A percentile compares a stretch with the other conserved stretches of the same genome.
phyloP scores from a whole-genome alignment of 2,329 filamentous ascomycete species.

The Trichoderma sp. region DNA sequence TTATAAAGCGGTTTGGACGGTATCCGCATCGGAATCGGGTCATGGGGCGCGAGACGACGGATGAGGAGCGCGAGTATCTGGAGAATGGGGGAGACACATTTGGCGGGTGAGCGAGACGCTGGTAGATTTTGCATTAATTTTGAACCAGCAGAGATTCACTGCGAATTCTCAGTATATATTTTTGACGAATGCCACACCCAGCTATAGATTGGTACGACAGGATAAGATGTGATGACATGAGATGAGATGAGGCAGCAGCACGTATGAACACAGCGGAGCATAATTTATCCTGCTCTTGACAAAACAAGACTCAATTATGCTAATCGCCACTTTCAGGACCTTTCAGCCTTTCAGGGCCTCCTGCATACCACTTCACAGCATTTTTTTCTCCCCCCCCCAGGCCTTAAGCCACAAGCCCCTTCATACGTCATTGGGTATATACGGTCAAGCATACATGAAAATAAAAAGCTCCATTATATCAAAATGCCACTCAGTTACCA shows the following conservation, averaged over 20 bases:
- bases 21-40: slow-evolving; percentile 62
- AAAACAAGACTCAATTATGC: no score
- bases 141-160: neutral
- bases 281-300: no score
- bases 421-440: neutral
- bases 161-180: neutral
- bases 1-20: slow-evolving; percentile 58
- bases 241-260: neutral
- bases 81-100: slow-evolving; percentile 50
- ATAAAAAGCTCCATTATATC: neutral
- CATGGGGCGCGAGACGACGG: slow-evolving; percentile 53
- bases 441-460: neutral
- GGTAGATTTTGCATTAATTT: neutral
- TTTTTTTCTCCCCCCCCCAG: no score
- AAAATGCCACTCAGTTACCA: neutral
- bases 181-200: neutral
- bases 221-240: neutral
- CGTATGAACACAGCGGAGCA: neutral
- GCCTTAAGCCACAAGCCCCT: no score
- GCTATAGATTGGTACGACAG: no score
- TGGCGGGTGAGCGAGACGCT: slow-evolving; percentile 20
- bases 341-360: no score
- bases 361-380: no score
- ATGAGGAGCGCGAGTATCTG: slow-evolving; percentile 56
- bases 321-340: no score